phyloP scores from a whole-genome alignment of 176 grass and related monocot species.

The Carex scoparia region DNA sequence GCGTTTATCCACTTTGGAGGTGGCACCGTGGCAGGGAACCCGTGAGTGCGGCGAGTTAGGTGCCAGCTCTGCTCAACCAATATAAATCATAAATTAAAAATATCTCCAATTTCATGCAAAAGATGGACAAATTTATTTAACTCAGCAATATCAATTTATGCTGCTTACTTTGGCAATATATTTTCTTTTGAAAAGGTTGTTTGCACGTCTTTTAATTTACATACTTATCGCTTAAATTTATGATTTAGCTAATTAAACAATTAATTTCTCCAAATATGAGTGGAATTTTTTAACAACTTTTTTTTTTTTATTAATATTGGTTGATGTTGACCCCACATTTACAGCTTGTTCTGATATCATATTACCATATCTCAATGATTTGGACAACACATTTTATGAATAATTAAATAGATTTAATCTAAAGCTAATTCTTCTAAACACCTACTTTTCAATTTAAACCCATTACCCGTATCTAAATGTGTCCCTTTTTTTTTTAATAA shows the following conservation, averaged over 20 bases:
- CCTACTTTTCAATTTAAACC: not conserved
- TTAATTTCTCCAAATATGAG: not conserved
- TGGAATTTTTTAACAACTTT: not conserved
- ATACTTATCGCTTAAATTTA: not conserved
- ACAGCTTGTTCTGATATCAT: not conserved
- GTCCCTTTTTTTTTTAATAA: too few species aligned
- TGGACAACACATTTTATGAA: not conserved
- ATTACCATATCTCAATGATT: not conserved
- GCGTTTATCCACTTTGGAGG: not conserved
- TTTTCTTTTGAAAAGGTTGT: not conserved
- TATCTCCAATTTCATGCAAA: not conserved
- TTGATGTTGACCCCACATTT: not conserved
- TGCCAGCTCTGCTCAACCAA: not conserved
- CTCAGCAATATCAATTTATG: not conserved
- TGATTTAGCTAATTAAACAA: not conserved
- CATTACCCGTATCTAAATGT: not conserved
- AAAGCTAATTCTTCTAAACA: not conserved
- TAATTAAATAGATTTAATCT: not conserved
- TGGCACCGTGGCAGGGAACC: conserved; percentile 16
- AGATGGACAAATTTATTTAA: not conserved
- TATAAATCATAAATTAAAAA: not conserved
- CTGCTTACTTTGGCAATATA: not conserved
- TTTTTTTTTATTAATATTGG: too few species aligned
- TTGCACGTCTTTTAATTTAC: not conserved
- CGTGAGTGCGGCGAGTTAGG: conserved; percentile 9